A percentile compares a stretch with the other conserved stretches of the same genome.
Evolutionary conservation across 2,329 filamentous ascomycete genomes (phyloP).

Genomic region (Alternaria sp.): DNA sequence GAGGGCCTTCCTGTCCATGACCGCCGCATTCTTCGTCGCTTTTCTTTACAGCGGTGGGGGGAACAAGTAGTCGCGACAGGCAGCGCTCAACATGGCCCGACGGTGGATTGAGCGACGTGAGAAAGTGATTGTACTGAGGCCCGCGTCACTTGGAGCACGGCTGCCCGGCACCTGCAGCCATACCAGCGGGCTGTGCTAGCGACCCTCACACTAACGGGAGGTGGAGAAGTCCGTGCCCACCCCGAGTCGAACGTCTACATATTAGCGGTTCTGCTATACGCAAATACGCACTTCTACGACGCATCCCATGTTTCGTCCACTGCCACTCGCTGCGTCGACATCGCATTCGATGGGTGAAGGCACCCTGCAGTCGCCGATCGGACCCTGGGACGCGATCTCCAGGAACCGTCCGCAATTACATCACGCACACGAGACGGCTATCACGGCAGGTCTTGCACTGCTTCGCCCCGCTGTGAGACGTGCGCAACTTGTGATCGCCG

Average conservation of each 20-base stretch:
- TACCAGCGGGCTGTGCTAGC: slow-evolving; percentile 3
- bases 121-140: slow-evolving; percentile 15
- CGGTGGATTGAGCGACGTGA: background rate
- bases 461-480: slow-evolving; percentile 7
- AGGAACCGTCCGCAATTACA: slow-evolving; percentile 12
- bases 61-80: slow-evolving; percentile 28
- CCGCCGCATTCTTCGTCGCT: slow-evolving; percentile 36
- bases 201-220: slow-evolving; percentile 5
- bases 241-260: background rate
- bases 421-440: slow-evolving; percentile 8
- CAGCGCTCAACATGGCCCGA: slow-evolving; percentile 25
- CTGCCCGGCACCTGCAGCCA: slow-evolving; percentile 10
- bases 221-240: slow-evolving; percentile 14
- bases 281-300: background rate
- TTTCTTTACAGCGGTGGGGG: slow-evolving; percentile 28
- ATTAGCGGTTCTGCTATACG: background rate
- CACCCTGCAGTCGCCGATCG: background rate
- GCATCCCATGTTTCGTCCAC: background rate
- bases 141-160: slow-evolving; percentile 14
- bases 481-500: slow-evolving; percentile 4
- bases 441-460: background rate
- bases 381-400: slow-evolving; percentile 4
- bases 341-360: background rate
- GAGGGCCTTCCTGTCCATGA: slow-evolving; percentile 46
- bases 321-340: background rate